These are phyloP conservation scores for Dryadomyces sulphureus DNA, from an alignment of 2,329 filamentous ascomycete genomes.

Conservation along the genomic window DNA sequence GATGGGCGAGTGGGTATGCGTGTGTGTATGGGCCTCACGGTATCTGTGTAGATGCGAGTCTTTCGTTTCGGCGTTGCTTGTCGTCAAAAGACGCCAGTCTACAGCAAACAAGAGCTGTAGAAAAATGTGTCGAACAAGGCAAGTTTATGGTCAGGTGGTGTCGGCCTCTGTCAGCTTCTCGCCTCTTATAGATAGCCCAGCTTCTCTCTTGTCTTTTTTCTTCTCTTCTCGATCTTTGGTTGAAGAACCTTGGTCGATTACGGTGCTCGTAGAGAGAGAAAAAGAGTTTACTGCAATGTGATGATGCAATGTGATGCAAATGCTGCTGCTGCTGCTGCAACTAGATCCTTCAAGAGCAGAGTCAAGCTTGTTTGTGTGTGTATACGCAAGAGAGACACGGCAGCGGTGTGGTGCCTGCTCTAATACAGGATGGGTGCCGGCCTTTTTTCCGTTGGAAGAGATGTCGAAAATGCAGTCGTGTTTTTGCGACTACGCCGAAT, in stretches of 20 bases:
- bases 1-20: slow-evolving; percentile 6
- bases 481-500: background rate
- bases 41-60: too few species aligned
- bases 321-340: too few species aligned
- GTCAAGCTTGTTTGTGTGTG: background rate
- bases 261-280: slow-evolving; percentile 3
- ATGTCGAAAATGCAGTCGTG: background rate
- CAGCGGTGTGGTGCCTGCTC: background rate
- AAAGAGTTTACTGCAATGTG: slow-evolving; percentile 14
- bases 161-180: background rate
- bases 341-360: background rate
- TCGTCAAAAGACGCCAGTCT: too few species aligned
- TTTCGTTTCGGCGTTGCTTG: too few species aligned
- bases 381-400: background rate
- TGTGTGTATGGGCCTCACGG: too few species aligned
- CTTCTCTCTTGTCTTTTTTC: slow-evolving; percentile 5
- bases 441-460: background rate
- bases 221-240: slow-evolving; percentile 2
- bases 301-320: too few species aligned
- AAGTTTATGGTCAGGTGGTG: background rate
- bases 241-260: slow-evolving; percentile 2
- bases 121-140: background rate
- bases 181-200: slow-evolving; percentile 11
- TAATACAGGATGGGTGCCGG: background rate
- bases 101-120: background rate